Percentiles rank a stretch among this genome's conserved stretches.
Conservation (phyloP, 129 eudicot genomes). For the Flaveria linearis region DNA sequence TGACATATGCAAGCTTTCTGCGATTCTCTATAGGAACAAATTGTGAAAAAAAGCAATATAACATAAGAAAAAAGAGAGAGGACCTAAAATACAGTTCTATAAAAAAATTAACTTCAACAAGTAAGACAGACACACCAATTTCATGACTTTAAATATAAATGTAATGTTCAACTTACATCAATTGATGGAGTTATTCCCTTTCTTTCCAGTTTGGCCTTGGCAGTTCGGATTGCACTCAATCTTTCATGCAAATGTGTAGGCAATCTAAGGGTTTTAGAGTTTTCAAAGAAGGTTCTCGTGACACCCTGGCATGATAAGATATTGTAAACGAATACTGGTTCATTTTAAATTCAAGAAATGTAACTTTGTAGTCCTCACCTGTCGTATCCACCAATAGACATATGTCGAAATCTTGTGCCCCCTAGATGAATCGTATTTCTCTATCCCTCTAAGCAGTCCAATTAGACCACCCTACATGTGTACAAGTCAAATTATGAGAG, state of each 20-base stretch:
- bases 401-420: slow-evolving; percentile 94
- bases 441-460: slow-evolving; percentile 93
- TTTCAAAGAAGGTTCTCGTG: slow-evolving; percentile 76
- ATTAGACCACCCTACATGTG: slow-evolving; percentile 80
- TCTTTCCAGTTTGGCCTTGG: slow-evolving; percentile 73
- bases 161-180: slow-evolving; percentile 55
- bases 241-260: slow-evolving; percentile 93
- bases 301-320: slow-evolving; percentile 69
- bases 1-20: slow-evolving; percentile 79
- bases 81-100: neutral
- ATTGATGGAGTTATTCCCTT: slow-evolving; percentile 87
- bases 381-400: slow-evolving; percentile 99
- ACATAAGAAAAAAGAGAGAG: neutral
- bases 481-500: slow-evolving; percentile 1
- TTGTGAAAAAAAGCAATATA: slow-evolving; percentile 2
- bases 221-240: slow-evolving; percentile 72
- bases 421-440: slow-evolving; percentile 94
- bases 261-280: slow-evolving; percentile 77
- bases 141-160: neutral
- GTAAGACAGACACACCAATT: neutral
- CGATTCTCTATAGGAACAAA: slow-evolving; percentile 59
- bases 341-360: neutral
- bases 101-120: neutral
- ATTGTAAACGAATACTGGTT: neutral
- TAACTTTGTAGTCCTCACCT: slow-evolving; percentile 50